These are phyloP conservation scores for Eucalyptus grandis DNA, from an alignment of 345 rosid genomes.

Conservation along the genomic window DNA sequence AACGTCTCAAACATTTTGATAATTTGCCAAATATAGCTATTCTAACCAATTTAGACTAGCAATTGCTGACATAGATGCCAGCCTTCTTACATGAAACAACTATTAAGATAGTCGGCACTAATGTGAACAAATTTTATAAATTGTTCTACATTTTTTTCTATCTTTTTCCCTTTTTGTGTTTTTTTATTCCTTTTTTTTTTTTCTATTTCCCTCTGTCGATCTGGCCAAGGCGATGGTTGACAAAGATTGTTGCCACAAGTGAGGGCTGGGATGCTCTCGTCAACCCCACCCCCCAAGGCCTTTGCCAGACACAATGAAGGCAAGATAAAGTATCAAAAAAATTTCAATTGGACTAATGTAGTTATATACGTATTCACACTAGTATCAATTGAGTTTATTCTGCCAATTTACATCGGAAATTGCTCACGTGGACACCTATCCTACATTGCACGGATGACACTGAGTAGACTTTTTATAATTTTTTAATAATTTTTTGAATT, in stretches of 20 bases:
- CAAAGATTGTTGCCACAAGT: not conserved
- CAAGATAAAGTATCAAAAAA: too few species aligned
- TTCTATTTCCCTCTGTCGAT: not conserved
- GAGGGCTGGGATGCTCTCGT: not conserved
- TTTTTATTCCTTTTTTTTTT: not conserved
- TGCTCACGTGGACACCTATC: too few species aligned
- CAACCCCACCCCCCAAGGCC: too few species aligned
- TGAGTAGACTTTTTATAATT: too few species aligned
- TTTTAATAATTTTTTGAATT: too few species aligned
- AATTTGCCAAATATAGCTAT: not conserved
- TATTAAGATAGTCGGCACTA: fast-evolving
- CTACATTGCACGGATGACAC: too few species aligned
- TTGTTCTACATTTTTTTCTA: not conserved
- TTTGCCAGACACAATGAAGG: not conserved
- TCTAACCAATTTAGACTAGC: not conserved
- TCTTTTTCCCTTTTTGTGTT: too few species aligned
- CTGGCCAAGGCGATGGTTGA: not conserved
- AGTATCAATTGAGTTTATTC: too few species aligned
- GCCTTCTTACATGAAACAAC: fast-evolving
- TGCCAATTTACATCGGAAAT: too few species aligned
- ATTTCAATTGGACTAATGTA: too few species aligned
- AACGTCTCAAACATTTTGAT: not conserved
- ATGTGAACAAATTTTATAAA: not conserved
- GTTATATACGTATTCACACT: fast-evolving
- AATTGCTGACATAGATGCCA: fast-evolving